Evolutionary conservation across 75 land plant species (phyloP).

Genomic region (Cryptomeria japonica): DNA sequence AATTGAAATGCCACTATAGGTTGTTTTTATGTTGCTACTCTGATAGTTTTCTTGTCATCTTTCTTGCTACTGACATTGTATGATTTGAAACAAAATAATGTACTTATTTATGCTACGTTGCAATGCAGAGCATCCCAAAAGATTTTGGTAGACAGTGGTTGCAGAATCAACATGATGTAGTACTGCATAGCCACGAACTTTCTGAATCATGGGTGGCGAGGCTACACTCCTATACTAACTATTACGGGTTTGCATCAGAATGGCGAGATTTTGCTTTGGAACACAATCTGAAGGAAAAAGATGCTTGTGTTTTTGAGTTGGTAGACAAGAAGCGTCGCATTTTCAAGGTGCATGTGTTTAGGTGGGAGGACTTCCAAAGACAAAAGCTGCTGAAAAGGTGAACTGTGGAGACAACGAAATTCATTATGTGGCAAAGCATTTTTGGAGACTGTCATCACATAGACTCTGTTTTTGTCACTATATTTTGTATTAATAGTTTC

Average conservation of each 20-base stretch:
- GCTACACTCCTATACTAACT: neutral
- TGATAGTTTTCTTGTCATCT: neutral
- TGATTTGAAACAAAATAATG: too few species aligned
- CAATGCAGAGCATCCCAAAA: neutral
- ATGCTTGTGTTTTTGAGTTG: neutral
- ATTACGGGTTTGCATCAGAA: neutral
- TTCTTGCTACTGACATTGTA: neutral
- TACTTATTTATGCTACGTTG: too few species aligned
- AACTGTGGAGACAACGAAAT: too few species aligned
- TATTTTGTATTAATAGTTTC: neutral
- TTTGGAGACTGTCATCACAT: neutral
- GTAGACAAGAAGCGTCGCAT: neutral
- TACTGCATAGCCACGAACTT: neutral
- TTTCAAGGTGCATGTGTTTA: neutral
- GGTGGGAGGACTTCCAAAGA: neutral
- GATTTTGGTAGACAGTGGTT: neutral
- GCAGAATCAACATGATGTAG: neutral
- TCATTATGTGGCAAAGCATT: too few species aligned
- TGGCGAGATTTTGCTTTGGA: neutral
- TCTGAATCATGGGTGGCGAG: neutral
- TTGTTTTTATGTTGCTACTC: too few species aligned
- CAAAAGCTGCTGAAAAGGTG: too few species aligned
- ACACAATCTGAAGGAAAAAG: neutral
- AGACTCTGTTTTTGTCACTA: neutral
- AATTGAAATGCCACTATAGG: neutral